Base-by-base conservation (phyloP, 2,329 filamentous ascomycete species). In the Xylaria sp. region DNA sequence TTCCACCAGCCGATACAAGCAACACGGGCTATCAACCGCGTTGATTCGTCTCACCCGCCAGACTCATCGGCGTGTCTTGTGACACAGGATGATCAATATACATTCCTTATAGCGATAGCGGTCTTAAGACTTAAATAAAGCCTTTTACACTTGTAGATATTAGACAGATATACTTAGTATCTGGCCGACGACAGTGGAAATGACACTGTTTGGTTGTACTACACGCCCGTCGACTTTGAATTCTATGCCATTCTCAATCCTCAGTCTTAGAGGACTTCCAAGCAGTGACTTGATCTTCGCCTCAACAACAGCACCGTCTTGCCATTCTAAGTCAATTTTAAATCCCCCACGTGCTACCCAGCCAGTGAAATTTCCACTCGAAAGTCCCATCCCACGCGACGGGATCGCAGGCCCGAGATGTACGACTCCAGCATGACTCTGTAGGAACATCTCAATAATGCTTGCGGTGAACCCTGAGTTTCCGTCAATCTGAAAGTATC, bases 381-480 rank as follows among this genome's bases (percentile, higher is more conserved):
- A 48, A 38, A 66, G 53, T 11, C 62, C 44, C 36, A 63, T 56
- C 23, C 26, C 23, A 26, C 36, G 11, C 13, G 64, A n/a, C 15
- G 64, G 64, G 53, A 66, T 44, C n/a, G 59, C 49, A 2, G 38
- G 64, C 23, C 54, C 26, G 6, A 65, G 53, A 40, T 67, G 53
- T n/a, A 66, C 58, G 20, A 62, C 31, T 15, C 59, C 65, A 6
- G 65, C 40, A 17, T 66, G 63, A 13, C 49, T 66, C 28, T 61
- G 58, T 6, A 61, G 31, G n/a, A 66, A 56, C 57, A 61, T 66
- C 40, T 61, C 63, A 9, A 56, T 11, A 10, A 66, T 26, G 6
- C 63, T 48, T 9, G 38, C 31, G 1, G 58, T 57, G 40, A 65
- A 65, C 2, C 57, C 57, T 2, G 20, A 65, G 57, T 65, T 65